phyloP scores from a whole-genome alignment of 2,329 filamentous ascomycete genomes.

The Alternaria sp. region DNA sequence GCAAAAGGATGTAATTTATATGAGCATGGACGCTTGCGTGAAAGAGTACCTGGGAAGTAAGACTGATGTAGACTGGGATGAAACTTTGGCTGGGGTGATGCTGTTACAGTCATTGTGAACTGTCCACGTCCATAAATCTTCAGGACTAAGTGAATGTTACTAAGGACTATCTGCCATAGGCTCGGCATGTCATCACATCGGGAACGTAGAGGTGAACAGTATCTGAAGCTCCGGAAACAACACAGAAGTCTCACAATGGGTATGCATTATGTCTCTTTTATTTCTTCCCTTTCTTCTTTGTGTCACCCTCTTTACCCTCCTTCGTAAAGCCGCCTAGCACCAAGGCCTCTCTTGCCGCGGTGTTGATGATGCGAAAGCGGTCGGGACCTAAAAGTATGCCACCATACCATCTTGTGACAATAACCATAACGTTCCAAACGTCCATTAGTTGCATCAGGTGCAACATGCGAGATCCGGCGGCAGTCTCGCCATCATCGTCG shows the following conservation, averaged over 20 bases:
- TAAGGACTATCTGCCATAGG: background rate
- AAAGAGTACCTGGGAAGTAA: background rate
- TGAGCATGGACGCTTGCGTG: background rate
- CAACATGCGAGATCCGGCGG: conserved; percentile 83
- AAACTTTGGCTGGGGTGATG: no score
- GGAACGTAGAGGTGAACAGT: background rate
- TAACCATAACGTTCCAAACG: conserved; percentile 89
- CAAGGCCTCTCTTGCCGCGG: conserved; percentile 82
- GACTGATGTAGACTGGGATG: background rate
- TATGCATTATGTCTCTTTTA: conserved; percentile 4
- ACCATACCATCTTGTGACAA: conserved; percentile 95
- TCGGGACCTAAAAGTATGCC: conserved; percentile 88
- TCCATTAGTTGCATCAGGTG: conserved; percentile 96
- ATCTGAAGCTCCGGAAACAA: background rate
- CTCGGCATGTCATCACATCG: background rate
- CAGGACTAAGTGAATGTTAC: background rate
- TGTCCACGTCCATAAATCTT: background rate
- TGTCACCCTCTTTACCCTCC: conserved; percentile 54
- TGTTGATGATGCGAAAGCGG: conserved; percentile 89
- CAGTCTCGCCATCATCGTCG: conserved; percentile 95
- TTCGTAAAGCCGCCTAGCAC: conserved; percentile 76
- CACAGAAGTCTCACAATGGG: background rate
- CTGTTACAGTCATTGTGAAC: background rate
- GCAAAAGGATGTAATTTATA: background rate
- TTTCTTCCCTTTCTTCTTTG: conserved; percentile 47